Evolutionary conservation across 2,329 filamentous ascomycete species (phyloP).

Genomic region (Colletotrichum sp.): DNA sequence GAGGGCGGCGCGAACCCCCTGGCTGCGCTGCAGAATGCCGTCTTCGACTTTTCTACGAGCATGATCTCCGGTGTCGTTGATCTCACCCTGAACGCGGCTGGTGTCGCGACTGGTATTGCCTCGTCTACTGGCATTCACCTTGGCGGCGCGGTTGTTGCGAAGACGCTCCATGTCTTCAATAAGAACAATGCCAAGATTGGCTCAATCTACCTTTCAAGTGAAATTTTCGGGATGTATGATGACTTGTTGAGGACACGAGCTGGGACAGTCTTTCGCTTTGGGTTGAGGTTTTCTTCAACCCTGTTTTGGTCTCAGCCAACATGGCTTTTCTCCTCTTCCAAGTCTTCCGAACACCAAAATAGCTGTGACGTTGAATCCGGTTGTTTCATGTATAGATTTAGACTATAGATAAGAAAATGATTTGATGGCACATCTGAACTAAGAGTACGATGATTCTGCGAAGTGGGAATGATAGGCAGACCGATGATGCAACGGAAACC

Average conservation of each 20-base stretch:
- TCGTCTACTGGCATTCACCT: not conserved
- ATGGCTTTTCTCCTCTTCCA: not conserved
- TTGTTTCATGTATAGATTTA: not conserved
- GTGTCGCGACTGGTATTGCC: not conserved
- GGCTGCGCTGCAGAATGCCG: not conserved
- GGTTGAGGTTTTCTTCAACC: not conserved
- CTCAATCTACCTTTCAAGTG: fast-evolving
- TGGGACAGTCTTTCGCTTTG: not conserved
- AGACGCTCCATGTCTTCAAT: not conserved
- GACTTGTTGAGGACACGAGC: fast-evolving
- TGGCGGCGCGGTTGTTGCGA: not conserved
- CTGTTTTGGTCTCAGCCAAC: not conserved
- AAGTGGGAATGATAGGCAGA: too few relatives aligned
- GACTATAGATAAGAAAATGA: not conserved
- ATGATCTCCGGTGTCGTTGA: not conserved
- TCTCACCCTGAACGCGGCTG: not conserved
- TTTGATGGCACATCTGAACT: not conserved
- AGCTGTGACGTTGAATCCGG: fast-evolving
- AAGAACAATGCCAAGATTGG: not conserved
- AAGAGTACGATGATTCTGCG: too few relatives aligned
- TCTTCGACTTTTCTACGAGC: not conserved
- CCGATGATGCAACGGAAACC: too few relatives aligned
- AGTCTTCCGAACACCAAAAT: not conserved
- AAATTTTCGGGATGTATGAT: fast-evolving
- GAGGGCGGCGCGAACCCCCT: not conserved